phyloP scores from a whole-genome alignment of 2,329 filamentous ascomycete genomes.

The Verticillium nubilum region DNA sequence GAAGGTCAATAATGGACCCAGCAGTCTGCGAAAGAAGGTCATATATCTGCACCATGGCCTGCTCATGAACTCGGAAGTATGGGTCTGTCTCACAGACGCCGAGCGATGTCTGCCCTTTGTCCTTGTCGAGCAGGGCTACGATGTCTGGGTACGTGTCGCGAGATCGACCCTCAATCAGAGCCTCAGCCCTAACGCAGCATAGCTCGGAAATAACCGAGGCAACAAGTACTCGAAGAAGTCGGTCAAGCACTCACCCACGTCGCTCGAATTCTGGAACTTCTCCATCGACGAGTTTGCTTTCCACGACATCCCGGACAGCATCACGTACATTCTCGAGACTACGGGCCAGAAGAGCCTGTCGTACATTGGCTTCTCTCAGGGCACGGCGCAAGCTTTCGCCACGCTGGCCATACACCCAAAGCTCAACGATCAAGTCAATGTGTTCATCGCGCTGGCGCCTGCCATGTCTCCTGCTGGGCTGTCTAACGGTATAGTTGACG shows the following conservation, averaged over 20 bases:
- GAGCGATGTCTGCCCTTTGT: conserved; percentile 83
- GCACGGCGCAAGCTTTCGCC: conserved; percentile 94
- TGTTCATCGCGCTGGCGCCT: conserved; percentile 92
- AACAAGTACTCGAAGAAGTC: conserved; percentile 99
- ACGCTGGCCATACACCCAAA: conserved; percentile 86
- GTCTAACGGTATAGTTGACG: conserved; percentile 84
- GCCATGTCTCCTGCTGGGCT: conserved; percentile 94
- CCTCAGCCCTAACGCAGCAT: not conserved
- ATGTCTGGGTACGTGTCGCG: conserved; percentile 73
- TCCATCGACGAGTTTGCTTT: conserved; percentile 98
- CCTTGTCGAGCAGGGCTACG: conserved; percentile 84
- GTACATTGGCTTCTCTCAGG: conserved; percentile 96
- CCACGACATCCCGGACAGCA: conserved; percentile 92
- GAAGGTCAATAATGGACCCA: conserved; percentile 67
- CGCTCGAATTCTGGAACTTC: conserved; percentile 88
- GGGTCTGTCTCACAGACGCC: conserved; percentile 87
- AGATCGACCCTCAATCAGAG: not conserved
- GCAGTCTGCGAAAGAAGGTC: conserved; percentile 72
- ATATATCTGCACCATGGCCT: conserved; percentile 94
- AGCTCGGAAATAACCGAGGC: conserved; percentile 94
- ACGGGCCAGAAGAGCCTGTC: conserved; percentile 81
- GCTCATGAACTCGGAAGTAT: conserved; percentile 98
- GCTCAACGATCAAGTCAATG: conserved; percentile 87
- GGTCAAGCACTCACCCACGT: conserved; percentile 67
- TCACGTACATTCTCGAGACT: conserved; percentile 81